phyloP scores from a whole-genome alignment of 345 rosid species.

The Cochlearia excelsa region DNA sequence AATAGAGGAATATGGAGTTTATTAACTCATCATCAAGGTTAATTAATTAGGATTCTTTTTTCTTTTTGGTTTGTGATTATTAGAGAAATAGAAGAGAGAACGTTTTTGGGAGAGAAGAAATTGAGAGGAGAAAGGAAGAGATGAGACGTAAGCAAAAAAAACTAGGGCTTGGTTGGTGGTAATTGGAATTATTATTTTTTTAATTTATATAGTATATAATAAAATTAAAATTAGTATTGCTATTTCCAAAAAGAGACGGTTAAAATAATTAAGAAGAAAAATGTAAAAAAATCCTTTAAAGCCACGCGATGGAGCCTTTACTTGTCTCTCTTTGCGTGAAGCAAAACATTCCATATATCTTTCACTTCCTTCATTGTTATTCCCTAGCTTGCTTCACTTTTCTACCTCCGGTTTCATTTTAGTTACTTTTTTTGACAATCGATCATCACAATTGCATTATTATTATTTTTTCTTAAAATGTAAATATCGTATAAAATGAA shows the following conservation, averaged over 20 bases:
- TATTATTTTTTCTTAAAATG: not conserved
- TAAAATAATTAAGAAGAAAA: constrained; percentile 4
- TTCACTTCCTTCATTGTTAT: constrained; percentile 31
- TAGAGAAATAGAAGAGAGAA: not conserved
- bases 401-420: constrained; percentile 19
- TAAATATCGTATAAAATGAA: not conserved
- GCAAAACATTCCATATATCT: constrained; percentile 78
- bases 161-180: constrained; percentile 36
- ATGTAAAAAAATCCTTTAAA: constrained; percentile 37
- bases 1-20: not conserved
- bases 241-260: constrained; percentile 21
- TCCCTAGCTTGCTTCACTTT: constrained; percentile 6
- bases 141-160: constrained; percentile 27
- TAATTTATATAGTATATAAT: too few species aligned
- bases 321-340: constrained; percentile 90
- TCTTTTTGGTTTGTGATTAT: constrained; percentile 3
- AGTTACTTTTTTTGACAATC: not conserved
- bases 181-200: constrained; percentile 7
- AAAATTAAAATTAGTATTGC: not conserved
- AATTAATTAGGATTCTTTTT: constrained; percentile 8
- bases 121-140: constrained; percentile 21
- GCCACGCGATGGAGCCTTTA: constrained; percentile 88
- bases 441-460: not conserved
- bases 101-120: constrained; percentile 25
- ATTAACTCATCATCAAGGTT: not conserved